Evolutionary conservation across 2,329 filamentous ascomycete genomes (phyloP).

Genomic region (Aspergillus phoenicis): DNA sequence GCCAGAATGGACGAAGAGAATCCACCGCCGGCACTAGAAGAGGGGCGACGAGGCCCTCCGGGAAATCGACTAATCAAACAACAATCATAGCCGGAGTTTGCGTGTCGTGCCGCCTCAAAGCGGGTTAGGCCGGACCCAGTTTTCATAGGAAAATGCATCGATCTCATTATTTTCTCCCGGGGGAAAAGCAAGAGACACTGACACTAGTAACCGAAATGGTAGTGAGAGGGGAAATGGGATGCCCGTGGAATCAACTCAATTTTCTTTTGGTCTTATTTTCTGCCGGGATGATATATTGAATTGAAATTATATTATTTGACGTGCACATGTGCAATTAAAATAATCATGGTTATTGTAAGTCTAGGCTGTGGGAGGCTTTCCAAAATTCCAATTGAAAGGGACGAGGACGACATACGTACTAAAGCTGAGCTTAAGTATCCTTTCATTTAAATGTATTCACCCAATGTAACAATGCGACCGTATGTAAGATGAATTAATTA

Average conservation of each 20-base stretch:
- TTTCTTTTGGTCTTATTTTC: neutral
- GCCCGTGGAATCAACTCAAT: neutral
- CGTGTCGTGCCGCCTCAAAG: conserved; percentile 9
- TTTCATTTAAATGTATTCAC: too few species aligned
- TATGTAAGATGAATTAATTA: too few species aligned
- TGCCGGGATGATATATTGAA: neutral
- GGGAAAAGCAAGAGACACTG: too few species aligned
- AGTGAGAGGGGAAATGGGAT: neutral
- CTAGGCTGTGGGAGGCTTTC: too few species aligned
- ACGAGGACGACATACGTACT: too few species aligned
- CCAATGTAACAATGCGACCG: too few species aligned
- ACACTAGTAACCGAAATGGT: too few species aligned
- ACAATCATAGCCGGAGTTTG: neutral
- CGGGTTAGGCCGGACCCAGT: conserved; percentile 3
- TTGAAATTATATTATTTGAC: neutral
- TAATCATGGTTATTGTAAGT: too few species aligned
- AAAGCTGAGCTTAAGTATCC: too few species aligned
- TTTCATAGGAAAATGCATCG: conserved; percentile 6
- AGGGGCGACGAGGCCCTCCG: conserved; percentile 1
- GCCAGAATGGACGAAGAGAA: conserved; percentile 8
- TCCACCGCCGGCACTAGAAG: neutral
- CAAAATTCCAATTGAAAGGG: too few species aligned
- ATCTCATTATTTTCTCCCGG: neutral
- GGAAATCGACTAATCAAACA: neutral
- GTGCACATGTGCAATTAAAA: neutral